Percentiles rank a stretch among this genome's conserved stretches.
These are phyloP conservation scores for Secale cereale DNA, from an alignment of 176 grass and related monocot species.

Conservation along the genomic window DNA sequence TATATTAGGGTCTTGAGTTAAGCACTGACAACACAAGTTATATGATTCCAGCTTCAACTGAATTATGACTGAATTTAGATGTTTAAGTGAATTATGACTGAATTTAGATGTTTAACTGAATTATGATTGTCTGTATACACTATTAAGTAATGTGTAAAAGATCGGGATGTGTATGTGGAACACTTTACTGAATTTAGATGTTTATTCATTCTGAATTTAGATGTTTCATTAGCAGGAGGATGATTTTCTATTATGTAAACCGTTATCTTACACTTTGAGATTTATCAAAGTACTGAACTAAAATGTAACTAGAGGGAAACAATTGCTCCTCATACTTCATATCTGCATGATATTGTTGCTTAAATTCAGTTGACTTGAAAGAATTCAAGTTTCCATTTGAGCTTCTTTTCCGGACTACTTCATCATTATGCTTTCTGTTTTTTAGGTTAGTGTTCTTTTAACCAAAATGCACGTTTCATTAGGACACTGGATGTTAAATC, in stretches of 20 bases:
- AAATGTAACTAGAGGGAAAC: neutral
- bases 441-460: neutral
- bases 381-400: neutral
- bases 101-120: no score
- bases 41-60: no score
- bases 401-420: neutral
- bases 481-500: constrained; percentile 73
- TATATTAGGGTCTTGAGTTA: neutral
- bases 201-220: no score
- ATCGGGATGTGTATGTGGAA: no score
- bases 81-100: no score
- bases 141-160: no score
- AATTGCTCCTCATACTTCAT: neutral
- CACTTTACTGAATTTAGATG: no score
- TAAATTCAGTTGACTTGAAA: neutral
- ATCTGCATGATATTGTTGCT: neutral
- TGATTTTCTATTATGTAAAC: no score
- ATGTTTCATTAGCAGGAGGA: no score
- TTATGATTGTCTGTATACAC: no score
- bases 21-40: neutral
- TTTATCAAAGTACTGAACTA: neutral
- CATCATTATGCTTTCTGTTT: neutral
- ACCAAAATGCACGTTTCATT: constrained; percentile 10
- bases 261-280: no score
- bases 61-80: no score